Base-by-base conservation (phyloP, 768 basidiomycete genomes). In the Amanita subjunquillea region DNA sequence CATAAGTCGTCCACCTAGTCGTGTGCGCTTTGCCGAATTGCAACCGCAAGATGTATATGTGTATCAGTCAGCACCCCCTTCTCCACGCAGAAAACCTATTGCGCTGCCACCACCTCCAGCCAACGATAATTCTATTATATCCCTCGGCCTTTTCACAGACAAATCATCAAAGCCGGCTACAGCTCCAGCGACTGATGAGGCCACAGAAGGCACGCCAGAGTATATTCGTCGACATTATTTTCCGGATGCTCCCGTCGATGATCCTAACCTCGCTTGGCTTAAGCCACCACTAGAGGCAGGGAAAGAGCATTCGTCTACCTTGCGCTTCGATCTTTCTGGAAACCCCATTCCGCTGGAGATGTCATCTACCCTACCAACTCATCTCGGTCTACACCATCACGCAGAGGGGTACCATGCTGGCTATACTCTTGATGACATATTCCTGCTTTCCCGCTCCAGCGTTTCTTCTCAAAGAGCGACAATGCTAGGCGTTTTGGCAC, bases 371-470 rank as follows among this genome's bases (percentile, higher is more conserved):
- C 72, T 95, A 2, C 92, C 91, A 2, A 85, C 88, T 0, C 84
- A 92, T 67, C 75, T 91, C 5, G 93, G 93, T 3, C 72, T 95
- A 3, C 92, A 97, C 65, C 93, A 96, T 62, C 93, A 95, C 62
- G 85, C 91, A 0, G 83, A 89, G 51, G 78, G 84, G 1, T 67
- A 72, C 30, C 80, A 76, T 53, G 93, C 93, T 0, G 93, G 92
- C 0, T 96, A 96, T 66, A 93, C 90, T 0, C 69, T 95, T 1
- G 83, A 90, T 41, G 93, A 95, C 55, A 73, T 95, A 3, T 83
- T 94, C 42, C 68, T 87, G 38, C 74, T 94, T 7, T 80, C 83
- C 3, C 72, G 89, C 37, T 92, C 90, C 0, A 91, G 83, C 2
- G 85, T 93, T 0, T 81, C 83, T 10, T 84, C 87, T 4, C 93